Conservation (phyloP, 192 early-diverging fungal genomes). For the Pilobolus umbonatus region DNA sequence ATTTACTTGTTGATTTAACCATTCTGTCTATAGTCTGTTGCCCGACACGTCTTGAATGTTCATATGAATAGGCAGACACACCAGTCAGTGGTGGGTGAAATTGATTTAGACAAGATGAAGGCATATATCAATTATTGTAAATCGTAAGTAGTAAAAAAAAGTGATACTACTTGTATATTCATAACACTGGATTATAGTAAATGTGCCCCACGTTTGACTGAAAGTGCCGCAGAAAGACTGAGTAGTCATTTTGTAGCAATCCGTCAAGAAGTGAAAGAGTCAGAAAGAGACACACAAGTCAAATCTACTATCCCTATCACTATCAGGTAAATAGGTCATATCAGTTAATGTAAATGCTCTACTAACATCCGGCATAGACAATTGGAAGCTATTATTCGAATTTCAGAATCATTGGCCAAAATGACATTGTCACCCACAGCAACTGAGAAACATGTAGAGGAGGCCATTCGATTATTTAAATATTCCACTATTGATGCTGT, state of each 20-base stretch:
- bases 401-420: constrained; percentile 97
- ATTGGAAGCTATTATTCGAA: constrained; percentile 97
- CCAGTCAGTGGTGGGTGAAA: constrained; percentile 70
- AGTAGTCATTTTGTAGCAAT: constrained; percentile 91
- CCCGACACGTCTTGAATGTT: constrained; percentile 92
- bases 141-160: constrained; percentile 37
- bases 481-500: constrained; percentile 97
- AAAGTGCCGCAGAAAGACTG: constrained; percentile 88
- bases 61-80: constrained; percentile 74
- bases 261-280: constrained; percentile 73
- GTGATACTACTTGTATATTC: neutral
- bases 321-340: constrained; percentile 71
- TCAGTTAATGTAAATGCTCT: too few species aligned
- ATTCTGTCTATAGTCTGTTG: constrained; percentile 68
- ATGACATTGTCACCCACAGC: constrained; percentile 83
- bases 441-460: constrained; percentile 87
- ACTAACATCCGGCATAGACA: constrained; percentile 52
- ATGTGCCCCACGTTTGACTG: constrained; percentile 89
- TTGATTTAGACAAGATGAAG: constrained; percentile 93
- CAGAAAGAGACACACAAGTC: constrained; percentile 67
- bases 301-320: constrained; percentile 95
- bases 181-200: constrained; percentile 65
- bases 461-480: constrained; percentile 97
- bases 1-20: neutral
- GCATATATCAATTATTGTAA: constrained; percentile 96